These are phyloP conservation scores for Jaminaea rosea DNA, from an alignment of 1,284 basidiomycete genomes.

Conservation along the genomic window DNA sequence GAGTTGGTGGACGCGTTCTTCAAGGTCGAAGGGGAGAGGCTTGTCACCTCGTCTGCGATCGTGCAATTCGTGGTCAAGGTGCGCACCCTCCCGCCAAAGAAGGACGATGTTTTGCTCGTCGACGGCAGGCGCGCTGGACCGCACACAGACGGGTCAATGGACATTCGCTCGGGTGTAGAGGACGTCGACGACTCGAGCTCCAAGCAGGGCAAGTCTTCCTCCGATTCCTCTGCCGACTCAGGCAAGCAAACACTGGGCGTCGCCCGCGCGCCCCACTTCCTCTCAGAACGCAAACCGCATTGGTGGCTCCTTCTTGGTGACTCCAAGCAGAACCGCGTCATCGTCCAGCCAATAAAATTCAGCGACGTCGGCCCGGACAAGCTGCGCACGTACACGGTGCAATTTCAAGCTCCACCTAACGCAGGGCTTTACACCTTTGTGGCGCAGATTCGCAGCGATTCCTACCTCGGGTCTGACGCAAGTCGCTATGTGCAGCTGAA, in stretches of 20 bases:
- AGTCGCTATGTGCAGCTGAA: conserved; percentile 47
- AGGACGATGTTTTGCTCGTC: conserved; percentile 29
- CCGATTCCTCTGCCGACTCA: conserved; percentile 19
- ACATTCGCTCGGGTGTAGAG: conserved; percentile 31
- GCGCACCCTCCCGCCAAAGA: conserved; percentile 56
- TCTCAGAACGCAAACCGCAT: conserved; percentile 34
- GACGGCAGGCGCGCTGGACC: conserved; percentile 27
- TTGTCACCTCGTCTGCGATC: conserved; percentile 79
- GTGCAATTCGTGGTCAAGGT: conserved; percentile 79
- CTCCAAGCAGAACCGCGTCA: conserved; percentile 75
- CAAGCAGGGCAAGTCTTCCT: not conserved
- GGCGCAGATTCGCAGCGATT: conserved; percentile 74
- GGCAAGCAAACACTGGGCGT: conserved; percentile 54
- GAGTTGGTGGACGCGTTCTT: conserved; percentile 78
- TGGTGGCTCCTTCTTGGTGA: conserved; percentile 66
- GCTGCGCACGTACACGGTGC: conserved; percentile 74
- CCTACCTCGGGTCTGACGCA: conserved; percentile 71
- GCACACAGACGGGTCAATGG: conserved; percentile 47
- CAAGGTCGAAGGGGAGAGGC: conserved; percentile 78
- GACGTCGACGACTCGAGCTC: conserved; percentile 19
- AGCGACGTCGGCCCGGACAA: conserved; percentile 55
- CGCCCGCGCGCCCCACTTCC: conserved; percentile 86
- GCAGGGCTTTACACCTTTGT: conserved; percentile 83
- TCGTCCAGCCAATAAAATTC: conserved; percentile 80
- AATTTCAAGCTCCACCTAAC: conserved; percentile 86